Evolutionary conservation across 176 grass and related monocot species (phyloP).

Genomic region (barley (Hordeum vulgare)): MorexV3_pseudomolecules_assembly NC_058524.1:499562776-499563275

Average conservation of each 20-base stretch:
- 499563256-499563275: slow-evolving; percentile 15
- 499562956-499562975: slow-evolving; percentile 2
- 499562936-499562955: slow-evolving; percentile 57
- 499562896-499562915: slow-evolving; percentile 31
- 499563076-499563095: slow-evolving; percentile 28
- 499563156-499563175: slow-evolving; percentile 23
- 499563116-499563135: slow-evolving; percentile 25
- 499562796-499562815: background rate
- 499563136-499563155: slow-evolving; percentile 22
- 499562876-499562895: background rate
- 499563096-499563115: slow-evolving; percentile 22
- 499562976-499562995: slow-evolving; percentile 32
- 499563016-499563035: slow-evolving; percentile 35
- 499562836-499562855: background rate
- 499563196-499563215: slow-evolving; percentile 37
- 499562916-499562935: slow-evolving; percentile 22
- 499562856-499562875: slow-evolving; percentile 38
- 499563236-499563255: slow-evolving; percentile 26
- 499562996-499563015: slow-evolving; percentile 32
- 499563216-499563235: slow-evolving; percentile 42
- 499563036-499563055: slow-evolving; percentile 21
- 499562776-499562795: background rate
- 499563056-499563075: slow-evolving; percentile 18
- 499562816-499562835: background rate
- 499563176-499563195: slow-evolving; percentile 22